Evolutionary conservation across 345 rosid genomes (phyloP).

Genomic region (Lumnitzera littorea): DNA sequence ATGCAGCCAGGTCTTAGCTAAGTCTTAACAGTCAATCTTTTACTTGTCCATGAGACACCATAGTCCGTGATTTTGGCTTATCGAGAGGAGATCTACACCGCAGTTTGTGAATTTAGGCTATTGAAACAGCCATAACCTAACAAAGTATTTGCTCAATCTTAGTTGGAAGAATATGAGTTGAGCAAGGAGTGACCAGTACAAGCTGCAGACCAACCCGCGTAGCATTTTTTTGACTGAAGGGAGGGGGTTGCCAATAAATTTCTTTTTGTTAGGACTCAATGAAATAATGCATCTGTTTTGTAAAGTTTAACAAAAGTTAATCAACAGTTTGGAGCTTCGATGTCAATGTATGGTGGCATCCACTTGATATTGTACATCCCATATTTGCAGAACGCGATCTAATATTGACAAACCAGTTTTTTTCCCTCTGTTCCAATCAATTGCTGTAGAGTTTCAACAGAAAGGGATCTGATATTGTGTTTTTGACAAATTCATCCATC

Average conservation of each 20-base stretch:
- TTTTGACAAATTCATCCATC: too few relatives aligned
- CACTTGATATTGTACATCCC: too few relatives aligned
- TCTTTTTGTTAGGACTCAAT: conserved; percentile 5
- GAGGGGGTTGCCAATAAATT: conserved; percentile 1
- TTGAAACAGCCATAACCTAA: neutral
- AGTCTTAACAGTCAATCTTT: conserved; percentile 3
- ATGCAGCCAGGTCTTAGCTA: conserved; percentile 61
- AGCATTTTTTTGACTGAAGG: neutral
- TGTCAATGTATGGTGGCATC: too few relatives aligned
- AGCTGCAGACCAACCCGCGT: too few relatives aligned
- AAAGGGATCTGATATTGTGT: too few relatives aligned
- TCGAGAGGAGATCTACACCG: neutral
- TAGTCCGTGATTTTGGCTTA: neutral
- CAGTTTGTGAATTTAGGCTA: neutral
- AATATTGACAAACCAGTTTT: too few relatives aligned
- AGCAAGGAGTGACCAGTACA: neutral
- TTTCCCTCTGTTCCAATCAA: too few relatives aligned
- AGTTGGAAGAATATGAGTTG: conserved; percentile 2
- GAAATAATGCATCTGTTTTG: conserved; percentile 1
- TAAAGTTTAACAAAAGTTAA: conserved; percentile 2
- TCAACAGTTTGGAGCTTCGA: neutral
- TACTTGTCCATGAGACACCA: neutral
- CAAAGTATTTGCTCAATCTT: conserved; percentile 1
- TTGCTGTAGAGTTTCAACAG: too few relatives aligned
- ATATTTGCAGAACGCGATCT: too few relatives aligned